phyloP scores from a whole-genome alignment of 73 alveolate species.

The Strombidium stylifer region DNA sequence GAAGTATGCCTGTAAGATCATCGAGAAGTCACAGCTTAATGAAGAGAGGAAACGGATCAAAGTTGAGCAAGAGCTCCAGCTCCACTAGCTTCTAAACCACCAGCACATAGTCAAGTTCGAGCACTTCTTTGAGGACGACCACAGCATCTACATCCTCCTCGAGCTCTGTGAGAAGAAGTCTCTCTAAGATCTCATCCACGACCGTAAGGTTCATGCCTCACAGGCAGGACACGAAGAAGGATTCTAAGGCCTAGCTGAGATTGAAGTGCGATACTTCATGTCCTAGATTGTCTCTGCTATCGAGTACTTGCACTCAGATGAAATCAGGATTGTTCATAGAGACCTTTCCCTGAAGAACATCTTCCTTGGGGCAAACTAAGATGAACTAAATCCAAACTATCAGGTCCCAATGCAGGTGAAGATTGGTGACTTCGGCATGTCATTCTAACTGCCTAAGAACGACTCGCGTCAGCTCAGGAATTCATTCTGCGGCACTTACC shows the following conservation, averaged over 20 bases:
- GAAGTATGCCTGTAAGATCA: slow-evolving; percentile 80
- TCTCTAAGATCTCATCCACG: slow-evolving; percentile 73
- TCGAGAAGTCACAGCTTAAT: slow-evolving; percentile 74
- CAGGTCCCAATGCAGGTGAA: too few relatives aligned
- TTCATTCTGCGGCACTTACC: too few relatives aligned
- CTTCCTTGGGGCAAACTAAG: too few relatives aligned
- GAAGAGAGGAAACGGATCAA: slow-evolving; percentile 75
- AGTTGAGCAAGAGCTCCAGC: slow-evolving; percentile 65
- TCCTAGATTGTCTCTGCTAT: slow-evolving; percentile 88
- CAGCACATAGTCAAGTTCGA: slow-evolving; percentile 77
- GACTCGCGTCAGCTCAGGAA: too few relatives aligned
- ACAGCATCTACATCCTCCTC: slow-evolving; percentile 70
- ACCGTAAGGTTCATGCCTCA: too few relatives aligned
- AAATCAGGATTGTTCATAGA: slow-evolving; percentile 93
- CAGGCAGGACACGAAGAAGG: too few relatives aligned
- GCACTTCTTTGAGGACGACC: slow-evolving; percentile 62
- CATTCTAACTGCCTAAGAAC: not conserved
- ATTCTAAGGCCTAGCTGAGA: slow-evolving; percentile 86
- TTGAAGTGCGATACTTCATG: slow-evolving; percentile 94
- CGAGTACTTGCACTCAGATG: slow-evolving; percentile 93
- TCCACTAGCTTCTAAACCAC: slow-evolving; percentile 76
- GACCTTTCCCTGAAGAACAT: slow-evolving; percentile 96
- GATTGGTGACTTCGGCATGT: not conserved
- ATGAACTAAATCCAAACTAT: too few relatives aligned
- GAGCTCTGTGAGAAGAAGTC: slow-evolving; percentile 84